Evolutionary conservation across 345 rosid species (phyloP).

Genomic region (Ailanthus altissimus): DNA sequence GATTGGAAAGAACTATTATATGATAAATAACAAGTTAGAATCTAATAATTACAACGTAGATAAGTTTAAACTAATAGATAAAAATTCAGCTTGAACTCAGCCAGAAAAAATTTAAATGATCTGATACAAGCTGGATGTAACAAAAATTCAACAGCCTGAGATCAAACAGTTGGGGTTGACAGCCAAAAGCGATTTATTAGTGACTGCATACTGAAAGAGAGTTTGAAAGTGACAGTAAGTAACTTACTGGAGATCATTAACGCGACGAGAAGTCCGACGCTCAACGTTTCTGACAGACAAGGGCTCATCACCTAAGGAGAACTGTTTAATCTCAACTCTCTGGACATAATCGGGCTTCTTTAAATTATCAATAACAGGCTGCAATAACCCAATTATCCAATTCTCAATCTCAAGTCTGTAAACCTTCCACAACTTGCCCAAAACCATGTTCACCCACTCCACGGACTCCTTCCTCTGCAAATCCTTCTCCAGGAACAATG

Average conservation of each 20-base stretch:
- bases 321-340: conserved; percentile 91
- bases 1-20: neutral
- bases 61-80: neutral
- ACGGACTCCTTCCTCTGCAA: conserved; percentile 97
- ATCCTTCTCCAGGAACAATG: conserved; percentile 86
- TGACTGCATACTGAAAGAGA: too few species aligned
- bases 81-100: neutral
- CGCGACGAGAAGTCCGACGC: conserved; percentile 89
- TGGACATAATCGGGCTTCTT: conserved; percentile 92
- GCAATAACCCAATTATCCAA: conserved; percentile 87
- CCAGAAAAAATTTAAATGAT: neutral
- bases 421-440: conserved; percentile 97
- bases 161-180: too few species aligned
- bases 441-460: conserved; percentile 99
- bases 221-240: neutral
- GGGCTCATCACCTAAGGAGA: conserved; percentile 93
- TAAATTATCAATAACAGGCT: conserved; percentile 94
- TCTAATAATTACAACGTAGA: neutral
- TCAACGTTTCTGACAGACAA: conserved; percentile 94
- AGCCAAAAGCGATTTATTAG: too few species aligned
- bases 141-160: too few species aligned
- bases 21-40: neutral
- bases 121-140: too few species aligned
- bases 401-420: conserved; percentile 89
- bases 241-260: conserved; percentile 94